These are phyloP conservation scores for Erythrophleum ivorense DNA, from an alignment of 331 rosid genomes.

Conservation along the genomic window DNA sequence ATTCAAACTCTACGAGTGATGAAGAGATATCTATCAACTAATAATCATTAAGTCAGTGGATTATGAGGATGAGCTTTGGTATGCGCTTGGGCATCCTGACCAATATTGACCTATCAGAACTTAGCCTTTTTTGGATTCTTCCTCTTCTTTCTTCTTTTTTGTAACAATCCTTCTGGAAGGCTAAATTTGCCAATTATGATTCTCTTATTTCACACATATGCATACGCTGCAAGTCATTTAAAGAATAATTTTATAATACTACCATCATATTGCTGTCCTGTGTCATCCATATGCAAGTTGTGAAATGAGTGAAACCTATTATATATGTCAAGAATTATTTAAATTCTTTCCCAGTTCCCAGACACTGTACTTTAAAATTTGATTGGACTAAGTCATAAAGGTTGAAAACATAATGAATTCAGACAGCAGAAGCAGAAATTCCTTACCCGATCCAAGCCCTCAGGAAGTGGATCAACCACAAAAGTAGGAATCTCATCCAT, in stretches of 20 bases:
- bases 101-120: neutral
- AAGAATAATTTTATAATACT: neutral
- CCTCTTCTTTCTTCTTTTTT: neutral
- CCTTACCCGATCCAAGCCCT: conserved; percentile 72
- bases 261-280: neutral
- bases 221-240: too few relatives aligned
- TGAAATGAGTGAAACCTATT: neutral
- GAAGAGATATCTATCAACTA: neutral
- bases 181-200: too few relatives aligned
- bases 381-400: neutral
- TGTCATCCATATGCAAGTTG: neutral
- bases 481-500: conserved; percentile 74
- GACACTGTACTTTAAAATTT: neutral
- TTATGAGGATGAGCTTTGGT: neutral
- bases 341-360: neutral
- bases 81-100: neutral
- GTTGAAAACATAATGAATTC: conserved; percentile 6
- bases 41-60: neutral
- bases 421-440: conserved; percentile 8
- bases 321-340: neutral
- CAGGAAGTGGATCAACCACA: conserved; percentile 77
- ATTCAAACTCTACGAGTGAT: neutral
- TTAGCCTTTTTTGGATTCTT: neutral
- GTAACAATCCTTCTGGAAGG: neutral
- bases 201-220: too few relatives aligned